Evolutionary conservation across 441 rosid species (phyloP), one percentile per base, ranked within the genome.

Genomic region (Populus hybrid): DNA sequence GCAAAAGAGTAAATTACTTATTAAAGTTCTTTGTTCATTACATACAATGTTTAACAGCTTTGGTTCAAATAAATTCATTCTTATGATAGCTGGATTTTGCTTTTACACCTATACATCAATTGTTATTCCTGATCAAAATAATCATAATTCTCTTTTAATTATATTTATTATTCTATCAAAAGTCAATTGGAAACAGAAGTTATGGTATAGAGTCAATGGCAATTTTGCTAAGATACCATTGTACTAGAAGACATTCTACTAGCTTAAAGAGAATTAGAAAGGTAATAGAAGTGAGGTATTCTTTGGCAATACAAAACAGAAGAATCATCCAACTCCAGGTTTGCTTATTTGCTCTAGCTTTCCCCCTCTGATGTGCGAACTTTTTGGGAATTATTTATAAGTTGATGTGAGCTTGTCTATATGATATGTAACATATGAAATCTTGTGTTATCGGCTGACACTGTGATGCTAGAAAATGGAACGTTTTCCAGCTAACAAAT

Each of bases 1-100:
- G 86, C 83, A 89, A 79, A 85, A 86, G 71, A 86, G 98, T 94
- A 85, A n/a, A 19, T 24, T 75, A 73, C 70, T 69, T 26, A 6
- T 36, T 46, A 67, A 66, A 46, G 67, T 75, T 70, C 38, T 71
- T 69, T 71, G 30, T 63, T 14, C 71, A 24, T 75, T 36, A 73
- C 34, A 26, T 10, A 35, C 9, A 26, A 53, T 36, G 12, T 9
- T 70, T 18, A 26, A 42, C 3, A 10, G 16, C 24, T 42, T 63
- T 64, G n/a, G 72, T 7, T 40, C 36, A 59, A 57, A 4, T 75
- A 10, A 26, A 10, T 61, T 21, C 24, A 9, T 77, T 71, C 3
- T 64, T 35, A 7, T 16, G 53, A 23, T 14, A 36, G 46, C 11
- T 64, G 38, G 24, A 9, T 40, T 42, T 14, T 38, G 38, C 3